These are phyloP conservation scores for Ceriops zippeliana DNA, from an alignment of 345 rosid species.

Conservation along the genomic window DNA sequence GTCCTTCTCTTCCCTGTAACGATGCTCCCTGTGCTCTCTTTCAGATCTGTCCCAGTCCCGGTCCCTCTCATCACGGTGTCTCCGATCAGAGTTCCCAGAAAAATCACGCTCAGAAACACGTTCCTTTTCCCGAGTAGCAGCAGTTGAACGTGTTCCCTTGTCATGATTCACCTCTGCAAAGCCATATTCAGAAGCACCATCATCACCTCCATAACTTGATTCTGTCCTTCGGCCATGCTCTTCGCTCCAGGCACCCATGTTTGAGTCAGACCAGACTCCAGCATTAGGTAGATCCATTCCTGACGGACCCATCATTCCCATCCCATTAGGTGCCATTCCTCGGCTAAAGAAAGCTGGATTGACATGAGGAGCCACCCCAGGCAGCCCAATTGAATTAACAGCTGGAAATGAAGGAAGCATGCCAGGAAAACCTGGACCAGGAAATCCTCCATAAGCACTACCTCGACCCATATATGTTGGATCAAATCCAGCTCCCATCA, in stretches of 20 bases:
- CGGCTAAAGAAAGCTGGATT: conserved; percentile 76
- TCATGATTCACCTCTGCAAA: conserved; percentile 69
- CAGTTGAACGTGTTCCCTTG: conserved; percentile 52
- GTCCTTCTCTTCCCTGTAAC: conserved; percentile 61
- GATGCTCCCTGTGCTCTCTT: conserved; percentile 53
- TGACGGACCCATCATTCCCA: conserved; percentile 71
- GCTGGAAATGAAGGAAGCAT: conserved; percentile 62
- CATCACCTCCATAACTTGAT: conserved; percentile 75
- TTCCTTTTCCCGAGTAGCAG: conserved; percentile 54
- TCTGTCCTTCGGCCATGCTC: conserved; percentile 76
- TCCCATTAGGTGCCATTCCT: conserved; percentile 70
- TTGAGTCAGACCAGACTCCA: conserved; percentile 79
- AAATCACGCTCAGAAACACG: conserved; percentile 66
- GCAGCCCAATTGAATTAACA: conserved; percentile 60
- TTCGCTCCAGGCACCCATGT: conserved; percentile 72
- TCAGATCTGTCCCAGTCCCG: conserved; percentile 56
- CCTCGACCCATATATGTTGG: conserved; percentile 76
- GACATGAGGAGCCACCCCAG: conserved; percentile 86
- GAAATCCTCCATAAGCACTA: conserved; percentile 73
- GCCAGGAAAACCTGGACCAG: conserved; percentile 59
- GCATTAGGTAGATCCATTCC: conserved; percentile 67
- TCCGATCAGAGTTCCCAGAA: conserved; percentile 75
- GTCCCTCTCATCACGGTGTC: conserved; percentile 66
- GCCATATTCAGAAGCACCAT: conserved; percentile 78
- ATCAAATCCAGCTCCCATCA: conserved; percentile 80